Conservation (phyloP, 208 protist species). For the Acanthamoeba lenticulata region DNA sequence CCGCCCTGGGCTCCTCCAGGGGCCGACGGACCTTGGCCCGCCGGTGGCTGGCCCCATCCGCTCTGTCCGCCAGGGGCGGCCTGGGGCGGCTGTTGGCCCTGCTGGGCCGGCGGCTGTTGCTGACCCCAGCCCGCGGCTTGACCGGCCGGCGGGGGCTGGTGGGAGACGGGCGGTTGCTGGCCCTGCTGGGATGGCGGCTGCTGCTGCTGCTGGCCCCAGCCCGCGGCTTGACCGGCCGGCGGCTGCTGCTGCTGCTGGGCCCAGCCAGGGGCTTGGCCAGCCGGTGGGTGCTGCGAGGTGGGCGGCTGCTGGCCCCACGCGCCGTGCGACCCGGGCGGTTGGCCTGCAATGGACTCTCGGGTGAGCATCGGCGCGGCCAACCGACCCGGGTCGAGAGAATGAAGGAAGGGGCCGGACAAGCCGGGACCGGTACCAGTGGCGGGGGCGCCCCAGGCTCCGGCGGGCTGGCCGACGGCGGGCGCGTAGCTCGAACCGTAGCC, state of each 20-base stretch:
- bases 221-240: background rate
- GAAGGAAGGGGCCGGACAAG: background rate
- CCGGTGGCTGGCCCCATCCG: background rate
- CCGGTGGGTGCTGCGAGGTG: background rate
- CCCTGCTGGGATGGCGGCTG: no score
- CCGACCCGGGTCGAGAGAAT: background rate
- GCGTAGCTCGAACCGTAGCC: background rate
- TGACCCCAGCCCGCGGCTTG: background rate
- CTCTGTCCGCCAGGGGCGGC: background rate
- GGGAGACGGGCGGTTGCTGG: no score
- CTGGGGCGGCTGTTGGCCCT: background rate
- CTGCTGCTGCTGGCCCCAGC: background rate
- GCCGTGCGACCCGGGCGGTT: background rate
- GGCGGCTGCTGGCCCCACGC: background rate
- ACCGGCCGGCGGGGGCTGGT: no score
- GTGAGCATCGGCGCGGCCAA: background rate
- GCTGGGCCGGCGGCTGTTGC: background rate
- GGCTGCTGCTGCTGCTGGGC: background rate
- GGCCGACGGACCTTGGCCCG: background rate
- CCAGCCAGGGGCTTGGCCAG: background rate
- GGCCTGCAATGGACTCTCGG: background rate
- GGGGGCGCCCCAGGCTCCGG: background rate
- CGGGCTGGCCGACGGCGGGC: background rate
- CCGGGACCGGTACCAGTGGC: background rate
- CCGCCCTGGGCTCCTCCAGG: background rate